These are phyloP conservation scores for Fusarium burgessii DNA, from an alignment of 2,329 filamentous ascomycete genomes.

Conservation along the genomic window DNA sequence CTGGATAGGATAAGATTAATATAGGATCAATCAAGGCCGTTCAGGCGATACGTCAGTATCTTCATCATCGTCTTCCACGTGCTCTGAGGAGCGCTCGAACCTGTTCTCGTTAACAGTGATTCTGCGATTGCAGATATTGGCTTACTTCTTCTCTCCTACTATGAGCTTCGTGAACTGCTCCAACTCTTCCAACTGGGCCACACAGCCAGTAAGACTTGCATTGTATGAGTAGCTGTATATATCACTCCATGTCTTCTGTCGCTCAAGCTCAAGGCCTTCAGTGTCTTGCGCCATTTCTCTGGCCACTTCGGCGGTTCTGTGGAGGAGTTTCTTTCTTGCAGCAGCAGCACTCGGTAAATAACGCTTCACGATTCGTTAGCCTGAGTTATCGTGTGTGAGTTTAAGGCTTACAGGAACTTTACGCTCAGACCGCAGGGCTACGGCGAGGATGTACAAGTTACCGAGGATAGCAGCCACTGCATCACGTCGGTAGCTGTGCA, in stretches of 20 bases:
- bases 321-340: constrained; percentile 63
- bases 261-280: constrained; percentile 44
- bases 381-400: neutral
- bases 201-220: constrained; percentile 65
- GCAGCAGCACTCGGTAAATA: constrained; percentile 69
- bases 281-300: constrained; percentile 44
- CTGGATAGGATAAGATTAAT: constrained; percentile 21
- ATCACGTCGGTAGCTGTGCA: constrained; percentile 65
- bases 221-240: constrained; percentile 69
- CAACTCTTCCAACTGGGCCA: constrained; percentile 65
- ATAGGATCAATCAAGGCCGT: constrained; percentile 29
- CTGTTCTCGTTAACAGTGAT: constrained; percentile 42
- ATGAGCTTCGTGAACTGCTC: constrained; percentile 69
- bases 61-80: constrained; percentile 40
- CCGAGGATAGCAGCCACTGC: constrained; percentile 68
- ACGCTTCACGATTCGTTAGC: constrained; percentile 48
- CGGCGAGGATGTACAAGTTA: constrained; percentile 69
- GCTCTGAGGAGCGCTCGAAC: constrained; percentile 49
- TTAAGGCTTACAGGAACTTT: constrained; percentile 59
- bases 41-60: constrained; percentile 31
- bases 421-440: constrained; percentile 62
- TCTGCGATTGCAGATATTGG: neutral
- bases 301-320: constrained; percentile 63
- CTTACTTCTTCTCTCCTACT: constrained; percentile 65
- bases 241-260: constrained; percentile 64